Conservation (phyloP, 192 early-diverging fungal species). For the Coemansia sp. region DNA sequence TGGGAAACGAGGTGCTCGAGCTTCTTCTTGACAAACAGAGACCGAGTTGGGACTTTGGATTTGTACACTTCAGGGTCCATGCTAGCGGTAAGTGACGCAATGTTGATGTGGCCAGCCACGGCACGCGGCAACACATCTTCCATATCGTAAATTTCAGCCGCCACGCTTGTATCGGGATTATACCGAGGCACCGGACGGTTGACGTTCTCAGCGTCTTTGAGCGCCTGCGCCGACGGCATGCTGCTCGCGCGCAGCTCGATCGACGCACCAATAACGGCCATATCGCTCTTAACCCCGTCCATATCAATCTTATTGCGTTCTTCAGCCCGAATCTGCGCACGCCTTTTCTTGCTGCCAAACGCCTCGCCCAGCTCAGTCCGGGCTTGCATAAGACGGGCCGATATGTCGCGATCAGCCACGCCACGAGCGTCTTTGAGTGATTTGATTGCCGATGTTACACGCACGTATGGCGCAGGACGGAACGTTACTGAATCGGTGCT, state of each 20-base stretch:
- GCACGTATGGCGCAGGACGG: slow-evolving; percentile 64
- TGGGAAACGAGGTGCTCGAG: slow-evolving; percentile 29
- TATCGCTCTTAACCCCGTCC: slow-evolving; percentile 62
- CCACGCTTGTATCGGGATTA: slow-evolving; percentile 64
- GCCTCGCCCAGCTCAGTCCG: slow-evolving; percentile 82
- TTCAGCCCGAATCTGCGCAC: slow-evolving; percentile 73
- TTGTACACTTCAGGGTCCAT: slow-evolving; percentile 39
- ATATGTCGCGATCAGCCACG: slow-evolving; percentile 42
- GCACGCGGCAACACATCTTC: slow-evolving; percentile 67
- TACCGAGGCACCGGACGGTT: slow-evolving; percentile 75
- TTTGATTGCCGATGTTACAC: slow-evolving; percentile 68
- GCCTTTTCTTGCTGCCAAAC: slow-evolving; percentile 91
- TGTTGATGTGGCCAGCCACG: slow-evolving; percentile 65
- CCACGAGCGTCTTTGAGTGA: slow-evolving; percentile 58
- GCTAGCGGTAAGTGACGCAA: slow-evolving; percentile 57
- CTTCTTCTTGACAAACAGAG: slow-evolving; percentile 39
- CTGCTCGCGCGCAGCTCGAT: slow-evolving; percentile 66
- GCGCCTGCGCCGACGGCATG: slow-evolving; percentile 61
- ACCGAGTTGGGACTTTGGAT: slow-evolving; percentile 20
- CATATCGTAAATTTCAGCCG: slow-evolving; percentile 79
- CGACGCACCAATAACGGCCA: slow-evolving; percentile 63
- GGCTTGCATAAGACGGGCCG: slow-evolving; percentile 58
- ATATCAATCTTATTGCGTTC: slow-evolving; percentile 88
- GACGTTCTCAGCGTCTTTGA: slow-evolving; percentile 57
- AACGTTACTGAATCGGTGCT: slow-evolving; percentile 68